Evolutionary conservation across 192 early-diverging fungal species (phyloP).

Genomic region (Mortierella hygrophila): DNA sequence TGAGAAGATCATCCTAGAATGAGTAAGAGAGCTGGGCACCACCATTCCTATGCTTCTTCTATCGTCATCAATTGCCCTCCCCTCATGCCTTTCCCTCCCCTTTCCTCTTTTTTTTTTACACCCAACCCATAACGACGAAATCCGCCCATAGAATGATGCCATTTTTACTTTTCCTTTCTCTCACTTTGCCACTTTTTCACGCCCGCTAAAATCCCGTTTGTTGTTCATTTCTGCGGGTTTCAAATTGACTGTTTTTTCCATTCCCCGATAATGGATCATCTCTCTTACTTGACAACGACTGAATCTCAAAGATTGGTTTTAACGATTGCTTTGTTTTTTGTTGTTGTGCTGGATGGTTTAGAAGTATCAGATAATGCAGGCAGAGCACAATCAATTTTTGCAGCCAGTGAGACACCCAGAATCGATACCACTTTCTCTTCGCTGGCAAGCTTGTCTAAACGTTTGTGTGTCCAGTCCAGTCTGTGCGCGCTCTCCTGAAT

Average conservation of each 20-base stretch:
- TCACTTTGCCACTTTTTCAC: not conserved
- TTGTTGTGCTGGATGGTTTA: not conserved
- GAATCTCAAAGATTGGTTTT: not conserved
- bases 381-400: no score
- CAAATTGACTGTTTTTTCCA: not conserved
- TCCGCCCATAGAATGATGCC: not conserved
- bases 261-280: not conserved
- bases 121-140: not conserved
- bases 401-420: no score
- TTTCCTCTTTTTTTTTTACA: not conserved
- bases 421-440: no score
- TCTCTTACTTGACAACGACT: not conserved
- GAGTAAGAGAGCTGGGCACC: not conserved
- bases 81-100: not conserved
- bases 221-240: not conserved
- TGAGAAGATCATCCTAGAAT: not conserved
- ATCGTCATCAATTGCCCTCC: not conserved
- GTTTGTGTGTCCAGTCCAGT: no score
- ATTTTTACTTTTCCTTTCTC: not conserved
- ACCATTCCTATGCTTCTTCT: not conserved
- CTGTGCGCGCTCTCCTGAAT: no score
- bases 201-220: not conserved
- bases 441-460: no score
- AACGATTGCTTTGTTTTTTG: not conserved
- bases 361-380: no score